Evolutionary conservation across 2,329 filamentous ascomycete species (phyloP).

Genomic region (Hymenotorrendiella dingleyae): DNA sequence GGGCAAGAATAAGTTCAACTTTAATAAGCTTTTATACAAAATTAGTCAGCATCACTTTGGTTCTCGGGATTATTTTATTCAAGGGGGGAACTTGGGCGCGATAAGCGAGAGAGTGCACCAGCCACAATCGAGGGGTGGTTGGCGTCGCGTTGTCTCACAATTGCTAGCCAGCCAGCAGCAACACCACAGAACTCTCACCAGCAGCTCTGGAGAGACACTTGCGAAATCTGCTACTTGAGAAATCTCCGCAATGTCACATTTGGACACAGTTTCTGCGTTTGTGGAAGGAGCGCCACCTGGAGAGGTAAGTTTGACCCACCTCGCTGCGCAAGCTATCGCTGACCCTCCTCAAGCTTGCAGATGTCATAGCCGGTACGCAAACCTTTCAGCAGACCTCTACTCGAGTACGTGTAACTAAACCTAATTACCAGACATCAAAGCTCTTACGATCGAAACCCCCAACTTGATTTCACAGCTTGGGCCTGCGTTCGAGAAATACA

Average conservation of each 20-base stretch:
- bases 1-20: too few relatives aligned
- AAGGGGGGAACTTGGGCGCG: too few relatives aligned
- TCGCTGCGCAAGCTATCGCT: conserved; percentile 9
- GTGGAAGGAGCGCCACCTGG: conserved; percentile 91
- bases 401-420: conserved; percentile 11
- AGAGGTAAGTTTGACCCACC: conserved; percentile 59
- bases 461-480: conserved; percentile 64
- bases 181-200: too few relatives aligned
- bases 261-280: conserved; percentile 72
- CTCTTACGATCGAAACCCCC: conserved; percentile 65
- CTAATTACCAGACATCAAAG: conserved; percentile 70
- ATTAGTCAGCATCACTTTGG: too few relatives aligned
- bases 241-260: conserved; percentile 30
- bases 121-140: conserved; percentile 10
- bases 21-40: too few relatives aligned
- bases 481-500: conserved; percentile 89
- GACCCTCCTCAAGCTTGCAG: conserved; percentile 59
- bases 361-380: conserved; percentile 74
- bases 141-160: conserved; percentile 1
- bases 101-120: not conserved
- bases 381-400: not conserved
- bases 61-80: too few relatives aligned
- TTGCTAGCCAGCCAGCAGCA: not conserved
- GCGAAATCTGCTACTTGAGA: not conserved
- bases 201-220: too few relatives aligned